Percentiles rank a stretch among this genome's conserved stretches.
Evolutionary conservation across 176 grass and related monocot species (phyloP).

Genomic region (Carex cristatella): DNA sequence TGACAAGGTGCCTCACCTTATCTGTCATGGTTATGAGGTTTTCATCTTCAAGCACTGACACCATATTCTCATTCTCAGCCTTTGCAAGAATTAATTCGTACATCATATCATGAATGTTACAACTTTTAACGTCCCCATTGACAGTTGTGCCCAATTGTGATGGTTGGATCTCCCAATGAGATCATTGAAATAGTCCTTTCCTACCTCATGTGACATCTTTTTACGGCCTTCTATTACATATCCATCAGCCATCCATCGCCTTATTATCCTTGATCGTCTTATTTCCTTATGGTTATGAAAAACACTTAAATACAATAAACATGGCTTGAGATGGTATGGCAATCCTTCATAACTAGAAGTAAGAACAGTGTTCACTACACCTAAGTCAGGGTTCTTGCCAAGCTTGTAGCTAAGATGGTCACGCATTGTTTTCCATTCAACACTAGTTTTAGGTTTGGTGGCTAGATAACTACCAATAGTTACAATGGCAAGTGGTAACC

Average conservation of each 20-base stretch:
- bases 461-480: conserved; percentile 26
- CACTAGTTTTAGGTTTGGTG: conserved; percentile 11
- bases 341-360: conserved; percentile 26
- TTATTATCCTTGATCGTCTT: conserved; percentile 3
- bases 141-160: background rate
- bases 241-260: conserved; percentile 36
- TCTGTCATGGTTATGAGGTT: no score
- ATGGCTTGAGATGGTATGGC: conserved; percentile 30
- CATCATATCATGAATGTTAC: conserved; percentile 29
- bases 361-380: background rate
- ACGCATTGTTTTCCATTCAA: conserved; percentile 30
- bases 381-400: background rate
- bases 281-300: conserved; percentile 26
- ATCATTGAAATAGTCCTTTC: conserved; percentile 9
- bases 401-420: background rate
- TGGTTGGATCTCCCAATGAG: conserved; percentile 18
- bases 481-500: conserved; percentile 33
- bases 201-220: background rate
- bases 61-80: conserved; percentile 24
- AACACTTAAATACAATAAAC: conserved; percentile 25
- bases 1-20: no score
- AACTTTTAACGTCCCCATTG: background rate
- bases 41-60: background rate
- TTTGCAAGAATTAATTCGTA: conserved; percentile 23
- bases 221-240: background rate